Conservation (phyloP, 2,329 filamentous ascomycete species). For the Claviceps quebecensis region DNA sequence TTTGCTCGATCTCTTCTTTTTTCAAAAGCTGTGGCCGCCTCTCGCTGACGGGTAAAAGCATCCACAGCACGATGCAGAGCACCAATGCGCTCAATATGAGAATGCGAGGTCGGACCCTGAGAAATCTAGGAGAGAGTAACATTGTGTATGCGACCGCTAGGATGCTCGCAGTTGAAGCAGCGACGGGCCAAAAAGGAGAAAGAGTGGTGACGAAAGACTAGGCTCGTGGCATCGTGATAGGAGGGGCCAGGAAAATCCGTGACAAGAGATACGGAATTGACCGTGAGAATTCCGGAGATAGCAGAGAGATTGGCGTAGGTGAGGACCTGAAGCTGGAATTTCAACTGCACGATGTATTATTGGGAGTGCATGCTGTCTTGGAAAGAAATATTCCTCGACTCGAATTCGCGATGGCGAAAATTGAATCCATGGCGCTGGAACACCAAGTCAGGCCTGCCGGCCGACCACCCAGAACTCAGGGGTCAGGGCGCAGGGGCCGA, state of each 20-base stretch:
- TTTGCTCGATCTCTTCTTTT: neutral
- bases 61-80: slow-evolving; percentile 5
- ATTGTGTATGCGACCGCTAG: neutral
- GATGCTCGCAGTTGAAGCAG: too few relatives aligned
- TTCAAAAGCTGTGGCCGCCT: neutral
- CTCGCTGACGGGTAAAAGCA: neutral
- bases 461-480: neutral
- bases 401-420: neutral
- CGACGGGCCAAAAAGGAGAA: neutral
- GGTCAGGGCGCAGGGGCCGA: neutral
- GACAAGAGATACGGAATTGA: too few relatives aligned
- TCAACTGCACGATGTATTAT: neutral
- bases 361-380: neutral
- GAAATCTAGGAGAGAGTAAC: slow-evolving; percentile 4
- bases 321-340: neutral
- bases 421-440: neutral
- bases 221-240: slow-evolving; percentile 1
- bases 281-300: neutral
- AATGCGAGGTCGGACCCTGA: slow-evolving; percentile 4
- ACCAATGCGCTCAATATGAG: neutral
- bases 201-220: neutral
- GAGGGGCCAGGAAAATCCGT: neutral
- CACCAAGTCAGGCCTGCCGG: neutral
- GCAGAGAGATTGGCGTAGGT: neutral
- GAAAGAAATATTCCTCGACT: neutral